Evolutionary conservation across 2,329 filamentous ascomycete species (phyloP).

Genomic region (Aspergillus glaucus): DNA sequence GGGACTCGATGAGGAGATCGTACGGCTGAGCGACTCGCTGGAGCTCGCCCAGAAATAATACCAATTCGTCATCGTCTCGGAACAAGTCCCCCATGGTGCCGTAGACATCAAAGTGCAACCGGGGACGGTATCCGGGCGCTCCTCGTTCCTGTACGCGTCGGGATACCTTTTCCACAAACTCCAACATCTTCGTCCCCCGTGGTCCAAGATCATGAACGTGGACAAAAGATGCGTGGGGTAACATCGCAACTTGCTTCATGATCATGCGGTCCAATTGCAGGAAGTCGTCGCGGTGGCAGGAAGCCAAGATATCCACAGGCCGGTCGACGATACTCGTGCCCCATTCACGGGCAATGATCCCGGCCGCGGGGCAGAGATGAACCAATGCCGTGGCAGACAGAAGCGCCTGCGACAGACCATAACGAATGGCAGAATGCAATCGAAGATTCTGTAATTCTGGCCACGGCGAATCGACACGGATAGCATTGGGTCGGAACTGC

Average conservation of each 20-base stretch:
- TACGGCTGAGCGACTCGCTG: slow-evolving; percentile 8
- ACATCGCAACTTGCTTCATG: slow-evolving; percentile 11
- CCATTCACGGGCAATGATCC: slow-evolving; percentile 13
- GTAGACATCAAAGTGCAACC: slow-evolving; percentile 15
- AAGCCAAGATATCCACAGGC: slow-evolving; percentile 12
- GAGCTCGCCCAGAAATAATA: slow-evolving; percentile 5
- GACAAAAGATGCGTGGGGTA: slow-evolving; percentile 15
- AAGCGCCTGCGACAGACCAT: slow-evolving; percentile 12
- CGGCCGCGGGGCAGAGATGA: slow-evolving; percentile 8
- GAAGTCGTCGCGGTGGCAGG: slow-evolving; percentile 12
- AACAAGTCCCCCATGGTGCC: slow-evolving; percentile 12
- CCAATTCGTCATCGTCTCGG: slow-evolving; percentile 2
- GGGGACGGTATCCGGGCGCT: slow-evolving; percentile 7
- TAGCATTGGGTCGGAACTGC: not conserved
- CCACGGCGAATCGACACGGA: not conserved
- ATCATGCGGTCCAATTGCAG: slow-evolving; percentile 15
- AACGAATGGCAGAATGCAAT: slow-evolving; percentile 11
- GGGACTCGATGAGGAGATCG: slow-evolving; percentile 12
- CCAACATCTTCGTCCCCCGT: slow-evolving; percentile 3
- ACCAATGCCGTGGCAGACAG: slow-evolving; percentile 9
- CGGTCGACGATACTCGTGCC: slow-evolving; percentile 1
- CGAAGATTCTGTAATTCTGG: slow-evolving; percentile 1
- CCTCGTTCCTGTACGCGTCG: slow-evolving; percentile 7
- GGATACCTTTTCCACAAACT: slow-evolving; percentile 10
- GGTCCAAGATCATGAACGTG: slow-evolving; percentile 10